Base-by-base conservation (phyloP, 257 asterid species). In the Apocynum venetum region DNA sequence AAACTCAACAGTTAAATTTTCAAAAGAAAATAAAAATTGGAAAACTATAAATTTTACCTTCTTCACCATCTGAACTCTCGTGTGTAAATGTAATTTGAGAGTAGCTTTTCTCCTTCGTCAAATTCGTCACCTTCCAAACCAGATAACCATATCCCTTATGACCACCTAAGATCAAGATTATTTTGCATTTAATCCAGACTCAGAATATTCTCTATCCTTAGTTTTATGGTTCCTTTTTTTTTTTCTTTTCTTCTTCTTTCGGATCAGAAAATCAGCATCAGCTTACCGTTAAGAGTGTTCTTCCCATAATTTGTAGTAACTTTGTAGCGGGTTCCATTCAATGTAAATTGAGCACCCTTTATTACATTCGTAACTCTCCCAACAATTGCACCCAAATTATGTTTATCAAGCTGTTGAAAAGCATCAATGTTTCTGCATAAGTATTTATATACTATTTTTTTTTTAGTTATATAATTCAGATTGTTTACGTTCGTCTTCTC, bases 331-430 rank as follows among this genome's bases (percentile, higher is more conserved):
- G 71, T 77, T 44, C 86, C 86, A 31, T 82, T 60, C 13, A 78
- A 3, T 2, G 79, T 69, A 75, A 82, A 82, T 40, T 78, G 75
- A 68, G 80, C 86, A 55, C 82, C 82, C 15, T 67, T 63, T 71
- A 83, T 83, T 53, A 78, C 70, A 35, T 74, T 80, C 1, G 84
- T 80, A 53, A 80, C 82, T 51, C 87, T 78, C 52, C 87, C 87
- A 19, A 83, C 81, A 57, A 83, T 70, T 35, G 82, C 80, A 74
- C 84, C 84, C 5, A 83, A 75, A 35, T 78, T 67, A 73, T 57
- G 67, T 47, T 56, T 72, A 67, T 83, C 79, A 51, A 56, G 55
- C 83, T 83, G 81, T 72, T 31, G 25, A 59, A 35, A 35, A 7
- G 9, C 25, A 56, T 46, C 49, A 46, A 0, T 46, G 3, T 46